Base-by-base conservation (phyloP, 2,329 filamentous ascomycete genomes). In the Cadophora gregata region DNA sequence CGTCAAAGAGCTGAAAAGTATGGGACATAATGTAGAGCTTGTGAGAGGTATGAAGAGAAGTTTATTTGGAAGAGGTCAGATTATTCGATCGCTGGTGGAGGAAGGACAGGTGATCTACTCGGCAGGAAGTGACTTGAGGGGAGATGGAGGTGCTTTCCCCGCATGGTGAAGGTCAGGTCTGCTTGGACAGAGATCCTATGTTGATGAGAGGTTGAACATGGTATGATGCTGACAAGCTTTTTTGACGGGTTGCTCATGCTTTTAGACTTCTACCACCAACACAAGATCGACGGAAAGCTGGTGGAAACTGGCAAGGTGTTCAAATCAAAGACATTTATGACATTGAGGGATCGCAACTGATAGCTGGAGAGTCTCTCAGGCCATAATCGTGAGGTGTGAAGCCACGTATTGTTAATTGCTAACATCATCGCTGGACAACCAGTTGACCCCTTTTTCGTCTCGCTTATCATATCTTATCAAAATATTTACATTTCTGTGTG, bases 51-150 rank as follows among this genome's bases (percentile, higher is more conserved):
- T 33, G 1, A 36, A 48, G 59, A 47, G 59, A 38, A 62, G 59
- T n/a, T 29, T 62, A n/a, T 62, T 62, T 27, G 59, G 59, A 51
- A 3, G 59, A 4, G 59, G 59, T 2, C 59, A 62, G 47, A 31
- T 62, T 10, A 62, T 62, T 27, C 45, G 31, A 53, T 38, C 45
- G 10, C 29, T 7, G 16, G n/a, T 62, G 21, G 59, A 62, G 21
- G 59, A 53, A 38, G 59, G 47, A 25, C 59, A 53, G 48, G 59
- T 53, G 10, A 31, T 62, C n/a, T 62, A 53, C 29, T 62, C 59
- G n/a, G 59, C 47, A 38, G 59, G 59, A 19, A 62, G 59, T 53
- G 59, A 62, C 19, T 48, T 62, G 59, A 33, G 59, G 21, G 59
- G 59, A 36, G 59, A 62, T 53, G 59, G 59, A 7, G 59, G 45